Base-by-base conservation (phyloP, 805 yeast species). In the Metschnikowia shivogae region DNA sequence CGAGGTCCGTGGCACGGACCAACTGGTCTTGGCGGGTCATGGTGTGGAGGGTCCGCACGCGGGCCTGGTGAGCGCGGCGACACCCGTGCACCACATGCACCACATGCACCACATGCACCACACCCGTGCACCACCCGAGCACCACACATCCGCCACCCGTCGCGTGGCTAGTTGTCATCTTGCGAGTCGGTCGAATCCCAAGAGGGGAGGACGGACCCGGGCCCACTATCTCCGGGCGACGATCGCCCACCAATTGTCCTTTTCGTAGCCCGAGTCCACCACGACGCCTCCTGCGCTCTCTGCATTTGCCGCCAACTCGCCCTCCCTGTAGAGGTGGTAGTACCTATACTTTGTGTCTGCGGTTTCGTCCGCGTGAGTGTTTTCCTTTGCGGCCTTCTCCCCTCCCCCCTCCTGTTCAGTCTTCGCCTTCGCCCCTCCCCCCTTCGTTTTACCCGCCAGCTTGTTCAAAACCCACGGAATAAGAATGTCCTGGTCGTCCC, bases 401-500 rank as follows among this genome's bases (percentile, higher is more conserved):
- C 38, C 43, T n/a, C 38, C 46, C n/a, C 44, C 32, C 20, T 35
- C 36, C 31, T 43, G 38, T 20, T 17, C 33, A 10, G 43, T 52
- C 72, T 70, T 2, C 59, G 56, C n/a, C 65, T 63, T 14, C 14
- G n/a, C n/a, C n/a, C n/a, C n/a, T n/a, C n/a, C n/a, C n/a, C n/a
- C 32, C 36, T 59, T 50, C 30, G 53, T 62, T 54, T 73, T 74
- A 32, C 65, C 64, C 37, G 67, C 64, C 48, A 73, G 75, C 44
- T 73, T 72, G 51, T 81, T 81, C 27, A 83, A 67, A 1, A 90
- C 96, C 99, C 99, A 93, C 0, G 99, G 99, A 14, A 93, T 96
- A 56, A 93, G 66, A 1, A 92, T 86, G 60, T 93, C 99, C 61
- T 88, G 98, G 43, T 86, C 89, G 80, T 85, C 89, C 9, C 95